Evolutionary conservation across 495 filamentous ascomycete genomes (phyloP), one percentile per base, ranked within the genome.

Genomic region (Talaromyces wortmannii): DNA sequence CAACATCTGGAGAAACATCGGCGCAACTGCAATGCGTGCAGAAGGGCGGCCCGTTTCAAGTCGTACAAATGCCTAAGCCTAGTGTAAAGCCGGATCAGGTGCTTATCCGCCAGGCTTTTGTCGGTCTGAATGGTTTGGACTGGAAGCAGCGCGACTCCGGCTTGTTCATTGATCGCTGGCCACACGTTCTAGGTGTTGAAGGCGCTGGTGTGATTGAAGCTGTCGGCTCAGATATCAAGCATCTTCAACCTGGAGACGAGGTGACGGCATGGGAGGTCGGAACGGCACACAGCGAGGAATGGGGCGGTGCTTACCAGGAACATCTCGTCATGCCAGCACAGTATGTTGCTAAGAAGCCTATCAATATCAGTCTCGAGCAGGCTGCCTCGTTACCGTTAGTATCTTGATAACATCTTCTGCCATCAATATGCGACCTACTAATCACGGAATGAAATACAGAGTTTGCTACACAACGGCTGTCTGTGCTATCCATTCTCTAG

Each of bases 391-490:
- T 72, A 11, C 67, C 72, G 72, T 77, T 58, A 57, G 50, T 30
- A 0, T 15, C 23, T 23, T 23, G 23, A 23, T 4, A 2, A 4
- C 23, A 23, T 2, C 23, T 45, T 31, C 10, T 33, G 7, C 15
- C 15, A 15, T 13, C 16, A 32, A 5, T 31, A 31, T 15, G 18
- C 11, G 13, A 50, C 15, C 16, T 13, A 12, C 12, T 33, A 31
- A 33, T n/a, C 17, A 48, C 48, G 31, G 55, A 51, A 7, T 33
- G 31, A 16, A 0, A 12, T 53, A 8, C 47, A 76, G 75, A 48
- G 63, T 72, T 42, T 63, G 60, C 53, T 78, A 70, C 59, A 57
- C 71, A 36, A 72, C 74, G n/a, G 75, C 67, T 13, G 59, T 66
- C 13, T 58, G 67, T 51, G 55, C 60, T 31, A 65, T 68, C n/a